Evolutionary conservation across 768 basidiomycete species (phyloP).

Genomic region (Lentinula lateritia): DNA sequence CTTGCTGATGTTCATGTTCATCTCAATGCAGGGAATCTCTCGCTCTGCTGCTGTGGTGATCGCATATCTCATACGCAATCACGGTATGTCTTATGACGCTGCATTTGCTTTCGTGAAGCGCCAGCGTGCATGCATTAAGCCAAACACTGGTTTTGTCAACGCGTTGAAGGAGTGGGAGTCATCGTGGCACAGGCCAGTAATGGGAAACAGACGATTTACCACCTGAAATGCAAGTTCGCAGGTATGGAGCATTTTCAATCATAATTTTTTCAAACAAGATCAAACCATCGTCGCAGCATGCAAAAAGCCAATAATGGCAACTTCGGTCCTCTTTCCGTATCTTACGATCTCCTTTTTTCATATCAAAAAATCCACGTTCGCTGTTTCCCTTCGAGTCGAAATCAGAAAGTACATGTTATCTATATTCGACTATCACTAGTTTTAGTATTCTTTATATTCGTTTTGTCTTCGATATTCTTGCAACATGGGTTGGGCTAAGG

Average conservation of each 20-base stretch:
- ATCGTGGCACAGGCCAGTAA: slow-evolving; percentile 18
- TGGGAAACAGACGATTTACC: slow-evolving; percentile 6
- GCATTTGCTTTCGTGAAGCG: slow-evolving; percentile 56
- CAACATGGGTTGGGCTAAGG: slow-evolving; percentile 12
- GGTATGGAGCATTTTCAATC: neutral
- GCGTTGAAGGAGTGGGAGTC: slow-evolving; percentile 56
- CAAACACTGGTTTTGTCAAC: slow-evolving; percentile 70
- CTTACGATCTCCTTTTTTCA: neutral
- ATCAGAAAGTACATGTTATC: neutral
- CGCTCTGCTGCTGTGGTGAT: slow-evolving; percentile 72
- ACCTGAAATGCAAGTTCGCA: neutral
- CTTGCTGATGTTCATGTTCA: slow-evolving; percentile 8
- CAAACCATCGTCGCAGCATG: neutral
- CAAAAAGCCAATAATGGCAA: neutral
- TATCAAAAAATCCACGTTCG: neutral
- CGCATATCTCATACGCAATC: slow-evolving; percentile 73
- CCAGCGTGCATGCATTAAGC: slow-evolving; percentile 68
- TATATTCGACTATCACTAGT: neutral
- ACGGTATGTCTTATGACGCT: slow-evolving; percentile 66
- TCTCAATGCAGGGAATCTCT: slow-evolving; percentile 57
- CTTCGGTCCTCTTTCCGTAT: neutral
- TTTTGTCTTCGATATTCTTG: neutral
- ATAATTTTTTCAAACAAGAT: no score
- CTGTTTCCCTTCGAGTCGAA: neutral
- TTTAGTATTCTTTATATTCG: neutral